A percentile compares a stretch with the other conserved stretches of the same genome.
Evolutionary conservation across 768 basidiomycete genomes (phyloP).

Genomic region (Boletus rubescentipes): DNA sequence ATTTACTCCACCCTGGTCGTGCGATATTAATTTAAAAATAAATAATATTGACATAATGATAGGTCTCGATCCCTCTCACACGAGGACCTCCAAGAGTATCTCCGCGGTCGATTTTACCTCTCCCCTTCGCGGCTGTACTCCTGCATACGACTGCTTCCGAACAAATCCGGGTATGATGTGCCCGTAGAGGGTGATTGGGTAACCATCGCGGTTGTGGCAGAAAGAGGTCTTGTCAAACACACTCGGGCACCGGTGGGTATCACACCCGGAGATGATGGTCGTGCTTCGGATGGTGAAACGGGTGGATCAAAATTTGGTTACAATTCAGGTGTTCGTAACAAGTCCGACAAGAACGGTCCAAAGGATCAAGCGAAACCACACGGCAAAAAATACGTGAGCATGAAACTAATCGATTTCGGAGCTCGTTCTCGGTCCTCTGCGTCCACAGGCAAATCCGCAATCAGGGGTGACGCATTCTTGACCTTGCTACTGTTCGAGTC

Average conservation of each 20-base stretch:
- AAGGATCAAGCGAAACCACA: conserved; percentile 36
- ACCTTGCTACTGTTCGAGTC: conserved; percentile 88
- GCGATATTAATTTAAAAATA: not conserved
- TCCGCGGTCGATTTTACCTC: conserved; percentile 82
- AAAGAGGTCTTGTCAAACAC: conserved; percentile 76
- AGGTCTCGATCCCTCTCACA: conserved; percentile 77
- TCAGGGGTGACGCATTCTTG: conserved; percentile 81
- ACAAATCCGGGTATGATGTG: conserved; percentile 85
- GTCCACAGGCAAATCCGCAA: conserved; percentile 53
- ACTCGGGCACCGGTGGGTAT: conserved; percentile 63
- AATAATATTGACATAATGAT: conserved; percentile 14
- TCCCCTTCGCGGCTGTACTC: conserved; percentile 91
- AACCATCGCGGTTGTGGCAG: conserved; percentile 93
- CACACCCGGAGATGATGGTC: conserved; percentile 45
- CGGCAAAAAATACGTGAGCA: conserved; percentile 81
- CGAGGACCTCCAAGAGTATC: conserved; percentile 74
- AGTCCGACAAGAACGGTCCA: conserved; percentile 11
- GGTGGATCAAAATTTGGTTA: conserved; percentile 5
- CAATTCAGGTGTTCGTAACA: conserved; percentile 7
- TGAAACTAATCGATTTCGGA: conserved; percentile 84
- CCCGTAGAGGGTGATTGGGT: conserved; percentile 94
- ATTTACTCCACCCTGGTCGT: not conserved
- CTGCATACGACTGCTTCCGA: conserved; percentile 68
- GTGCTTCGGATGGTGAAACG: conserved; percentile 33
- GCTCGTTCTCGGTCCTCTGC: conserved; percentile 56